Evolutionary conservation across 2,329 filamentous ascomycete genomes (phyloP).

Genomic region (Claviceps pazoutovae): DNA sequence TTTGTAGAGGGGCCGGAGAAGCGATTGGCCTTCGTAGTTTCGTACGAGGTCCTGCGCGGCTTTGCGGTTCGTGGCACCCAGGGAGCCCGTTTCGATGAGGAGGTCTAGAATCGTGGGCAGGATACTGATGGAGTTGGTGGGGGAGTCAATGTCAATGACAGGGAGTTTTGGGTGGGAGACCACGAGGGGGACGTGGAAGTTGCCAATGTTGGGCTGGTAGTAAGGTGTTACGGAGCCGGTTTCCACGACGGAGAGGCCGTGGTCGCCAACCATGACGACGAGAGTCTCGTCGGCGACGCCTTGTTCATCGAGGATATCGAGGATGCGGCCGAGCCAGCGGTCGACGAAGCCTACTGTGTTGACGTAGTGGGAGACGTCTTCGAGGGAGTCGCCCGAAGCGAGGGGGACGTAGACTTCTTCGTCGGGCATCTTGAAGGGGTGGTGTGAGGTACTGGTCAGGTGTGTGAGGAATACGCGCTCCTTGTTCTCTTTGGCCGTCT

Average conservation of each 20-base stretch:
- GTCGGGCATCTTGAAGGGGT: slow-evolving; percentile 19
- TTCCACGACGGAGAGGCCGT: slow-evolving; percentile 19
- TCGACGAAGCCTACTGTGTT: slow-evolving; percentile 20
- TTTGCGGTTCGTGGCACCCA: slow-evolving; percentile 12
- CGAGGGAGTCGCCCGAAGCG: slow-evolving; percentile 11
- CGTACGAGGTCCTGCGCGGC: slow-evolving; percentile 17
- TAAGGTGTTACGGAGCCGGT: slow-evolving; percentile 19
- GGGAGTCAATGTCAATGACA: slow-evolving; percentile 17
- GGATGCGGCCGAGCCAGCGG: slow-evolving; percentile 19
- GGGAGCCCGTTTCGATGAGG: slow-evolving; percentile 19
- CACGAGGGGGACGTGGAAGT: slow-evolving; percentile 20
- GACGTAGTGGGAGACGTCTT: slow-evolving; percentile 19
- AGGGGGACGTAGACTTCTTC: slow-evolving; percentile 15
- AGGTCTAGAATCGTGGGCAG: slow-evolving; percentile 22
- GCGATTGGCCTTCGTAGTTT: slow-evolving; percentile 23
- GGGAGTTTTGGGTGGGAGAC: slow-evolving; percentile 21
- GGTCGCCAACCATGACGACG: slow-evolving; percentile 19
- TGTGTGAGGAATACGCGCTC: slow-evolving; percentile 22
- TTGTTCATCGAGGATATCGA: slow-evolving; percentile 17
- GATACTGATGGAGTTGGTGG: slow-evolving; percentile 19
- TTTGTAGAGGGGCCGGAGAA: slow-evolving; percentile 17
- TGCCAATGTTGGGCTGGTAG: slow-evolving; percentile 19
- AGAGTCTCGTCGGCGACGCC: slow-evolving; percentile 19
- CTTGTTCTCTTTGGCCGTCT: slow-evolving; percentile 15
- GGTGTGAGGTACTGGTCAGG: slow-evolving; percentile 22